Evolutionary conservation across 192 early-diverging fungal genomes (phyloP).

Genomic region (Cladochytrium replicatum): DNA sequence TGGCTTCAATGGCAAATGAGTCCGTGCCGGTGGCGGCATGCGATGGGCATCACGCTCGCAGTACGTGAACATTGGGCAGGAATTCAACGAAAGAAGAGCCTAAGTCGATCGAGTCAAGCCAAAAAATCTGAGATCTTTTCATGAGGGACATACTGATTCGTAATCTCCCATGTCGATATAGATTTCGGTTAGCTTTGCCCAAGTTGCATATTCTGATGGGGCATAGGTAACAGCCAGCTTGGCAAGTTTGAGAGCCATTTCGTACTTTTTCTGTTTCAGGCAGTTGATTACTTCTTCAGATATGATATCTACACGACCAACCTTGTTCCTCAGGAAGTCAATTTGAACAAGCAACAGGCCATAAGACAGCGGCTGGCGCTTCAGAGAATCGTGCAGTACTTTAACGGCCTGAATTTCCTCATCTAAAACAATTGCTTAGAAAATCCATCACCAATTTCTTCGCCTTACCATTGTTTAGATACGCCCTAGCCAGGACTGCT

Average conservation of each 20-base stretch:
- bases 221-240: constrained; percentile 90
- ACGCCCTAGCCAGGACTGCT: constrained; percentile 70
- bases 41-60: constrained; percentile 77
- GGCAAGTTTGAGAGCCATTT: constrained; percentile 76
- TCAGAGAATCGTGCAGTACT: constrained; percentile 74
- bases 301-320: constrained; percentile 7
- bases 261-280: constrained; percentile 43
- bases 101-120: constrained; percentile 13
- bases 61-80: constrained; percentile 98
- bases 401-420: constrained; percentile 91
- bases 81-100: constrained; percentile 91
- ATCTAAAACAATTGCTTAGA: constrained; percentile 38
- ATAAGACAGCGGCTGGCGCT: constrained; percentile 68
- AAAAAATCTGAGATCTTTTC: constrained; percentile 7
- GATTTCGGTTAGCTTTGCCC: constrained; percentile 90
- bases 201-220: constrained; percentile 89
- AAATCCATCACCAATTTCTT: constrained; percentile 31
- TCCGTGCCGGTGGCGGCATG: constrained; percentile 79
- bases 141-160: constrained; percentile 47
- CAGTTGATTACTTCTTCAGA: background rate
- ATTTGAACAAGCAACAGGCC: constrained; percentile 80
- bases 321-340: constrained; percentile 79
- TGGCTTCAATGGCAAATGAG: constrained; percentile 79
- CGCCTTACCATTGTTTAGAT: constrained; percentile 36
- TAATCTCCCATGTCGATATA: constrained; percentile 82